phyloP scores from a whole-genome alignment of 2,329 filamentous ascomycete genomes.

The Scopulariopsis brevicaulis region DNA sequence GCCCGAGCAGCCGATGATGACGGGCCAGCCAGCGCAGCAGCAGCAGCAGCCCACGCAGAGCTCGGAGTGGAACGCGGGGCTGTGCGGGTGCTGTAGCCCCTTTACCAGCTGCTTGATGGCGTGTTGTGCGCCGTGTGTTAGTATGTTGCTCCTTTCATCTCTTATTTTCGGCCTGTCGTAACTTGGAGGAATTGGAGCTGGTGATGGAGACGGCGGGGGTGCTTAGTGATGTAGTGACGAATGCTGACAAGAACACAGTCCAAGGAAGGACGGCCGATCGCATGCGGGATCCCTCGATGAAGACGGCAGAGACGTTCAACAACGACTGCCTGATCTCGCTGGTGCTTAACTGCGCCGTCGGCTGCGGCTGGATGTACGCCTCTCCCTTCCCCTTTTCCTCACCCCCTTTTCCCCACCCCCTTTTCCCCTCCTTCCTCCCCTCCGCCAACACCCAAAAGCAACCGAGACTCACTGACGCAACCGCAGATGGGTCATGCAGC shows the following conservation, averaged over 20 bases:
- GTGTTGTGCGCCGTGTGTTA: slow-evolving; percentile 28
- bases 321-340: slow-evolving; percentile 28
- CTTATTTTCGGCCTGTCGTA: background rate
- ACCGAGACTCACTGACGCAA: background rate
- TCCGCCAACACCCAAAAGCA: background rate
- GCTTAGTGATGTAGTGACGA: background rate
- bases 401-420: too few relatives aligned
- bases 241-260: slow-evolving; percentile 16
- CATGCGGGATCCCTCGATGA: slow-evolving; percentile 29
- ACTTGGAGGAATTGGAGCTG: too few relatives aligned
- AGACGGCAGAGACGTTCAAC: slow-evolving; percentile 23
- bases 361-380: slow-evolving; percentile 30
- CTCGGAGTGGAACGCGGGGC: slow-evolving; percentile 21
- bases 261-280: slow-evolving; percentile 31
- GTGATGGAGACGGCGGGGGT: too few relatives aligned
- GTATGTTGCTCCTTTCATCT: slow-evolving; percentile 17
- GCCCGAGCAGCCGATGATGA: background rate
- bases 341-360: slow-evolving; percentile 23
- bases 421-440: too few relatives aligned
- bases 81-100: slow-evolving; percentile 26
- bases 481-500: slow-evolving; percentile 33
- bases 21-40: background rate
- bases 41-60: background rate
- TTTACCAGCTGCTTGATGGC: slow-evolving; percentile 24
- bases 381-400: background rate